Evolutionary conservation across 495 filamentous ascomycete species (phyloP).

Genomic region (Penicillium nucicola): DNA sequence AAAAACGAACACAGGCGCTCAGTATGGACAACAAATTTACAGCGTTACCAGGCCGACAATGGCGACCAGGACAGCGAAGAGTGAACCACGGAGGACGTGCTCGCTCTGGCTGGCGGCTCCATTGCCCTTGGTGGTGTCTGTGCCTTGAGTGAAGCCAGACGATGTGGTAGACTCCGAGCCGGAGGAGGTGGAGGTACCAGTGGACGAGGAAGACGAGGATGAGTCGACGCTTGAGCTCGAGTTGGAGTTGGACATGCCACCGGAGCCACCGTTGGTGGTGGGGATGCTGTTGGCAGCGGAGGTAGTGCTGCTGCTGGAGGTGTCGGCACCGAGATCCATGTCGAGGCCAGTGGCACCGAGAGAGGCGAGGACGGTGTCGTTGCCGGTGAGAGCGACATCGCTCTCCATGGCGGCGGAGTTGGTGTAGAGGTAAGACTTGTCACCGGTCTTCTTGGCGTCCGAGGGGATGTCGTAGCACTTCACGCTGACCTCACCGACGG

Average conservation of each 20-base stretch:
- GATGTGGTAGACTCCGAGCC: slow-evolving; percentile 9
- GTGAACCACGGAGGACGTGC: slow-evolving; percentile 47
- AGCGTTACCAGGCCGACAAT: slow-evolving; percentile 52
- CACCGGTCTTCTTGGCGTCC: slow-evolving; percentile 57
- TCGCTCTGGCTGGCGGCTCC: slow-evolving; percentile 40
- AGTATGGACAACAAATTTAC: slow-evolving; percentile 28
- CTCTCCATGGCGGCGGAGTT: slow-evolving; percentile 62
- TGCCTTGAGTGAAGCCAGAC: slow-evolving; percentile 25
- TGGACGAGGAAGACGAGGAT: slow-evolving; percentile 1
- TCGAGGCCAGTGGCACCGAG: slow-evolving; percentile 74
- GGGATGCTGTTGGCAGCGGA: slow-evolving; percentile 32
- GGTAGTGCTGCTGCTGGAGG: slow-evolving; percentile 17
- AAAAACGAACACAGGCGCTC: slow-evolving; percentile 2
- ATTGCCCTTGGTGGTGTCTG: slow-evolving; percentile 17
- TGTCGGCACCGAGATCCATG: slow-evolving; percentile 48
- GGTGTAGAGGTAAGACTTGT: slow-evolving; percentile 74
- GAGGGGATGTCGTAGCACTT: slow-evolving; percentile 76
- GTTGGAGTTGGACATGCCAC: slow-evolving; percentile 19
- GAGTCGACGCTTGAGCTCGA: slow-evolving; percentile 20
- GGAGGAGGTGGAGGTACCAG: slow-evolving; percentile 14
- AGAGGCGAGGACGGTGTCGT: slow-evolving; percentile 74
- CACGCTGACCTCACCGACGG: slow-evolving; percentile 71
- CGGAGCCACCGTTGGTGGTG: slow-evolving; percentile 31
- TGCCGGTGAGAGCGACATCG: slow-evolving; percentile 71
- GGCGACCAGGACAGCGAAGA: slow-evolving; percentile 56